These are phyloP conservation scores for Diospyros kaki DNA, from an alignment of 148 eudicot genomes.

Conservation along the genomic window DNA sequence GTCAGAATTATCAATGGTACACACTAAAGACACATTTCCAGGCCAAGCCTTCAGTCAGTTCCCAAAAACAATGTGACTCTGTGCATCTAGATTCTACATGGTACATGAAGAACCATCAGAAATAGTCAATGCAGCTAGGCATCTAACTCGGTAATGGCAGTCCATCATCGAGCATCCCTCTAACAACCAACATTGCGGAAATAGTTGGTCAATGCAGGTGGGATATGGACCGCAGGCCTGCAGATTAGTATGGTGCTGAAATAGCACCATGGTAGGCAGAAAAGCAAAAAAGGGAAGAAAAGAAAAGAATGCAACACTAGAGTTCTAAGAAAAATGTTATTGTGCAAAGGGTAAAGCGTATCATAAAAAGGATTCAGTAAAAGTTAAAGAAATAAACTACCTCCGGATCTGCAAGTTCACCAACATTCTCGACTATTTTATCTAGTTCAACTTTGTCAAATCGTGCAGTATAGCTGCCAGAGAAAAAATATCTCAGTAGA, in stretches of 20 bases:
- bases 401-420: conserved; percentile 87
- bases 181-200: not conserved
- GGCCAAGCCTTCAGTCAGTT: not conserved
- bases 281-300: not conserved
- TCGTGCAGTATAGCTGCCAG: conserved; percentile 60
- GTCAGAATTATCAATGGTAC: conserved; percentile 2
- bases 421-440: conserved; percentile 61
- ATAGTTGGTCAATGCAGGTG: not conserved
- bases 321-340: not conserved
- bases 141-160: not conserved
- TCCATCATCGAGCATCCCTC: not conserved
- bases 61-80: not conserved
- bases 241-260: not conserved
- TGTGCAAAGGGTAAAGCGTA: not conserved
- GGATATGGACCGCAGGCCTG: not conserved
- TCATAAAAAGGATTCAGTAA: not conserved
- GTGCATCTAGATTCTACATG: no score
- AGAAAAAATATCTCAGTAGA: conserved; percentile 1
- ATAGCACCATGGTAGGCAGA: not conserved
- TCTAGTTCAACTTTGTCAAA: conserved; percentile 85
- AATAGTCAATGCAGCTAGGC: not conserved
- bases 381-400: conserved; percentile 26
- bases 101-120: not conserved
- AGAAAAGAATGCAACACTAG: not conserved
- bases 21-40: not conserved